Evolutionary conservation across 108 stramenopile species (phyloP), one percentile per base, ranked within the genome.

Genomic region (Parmales sp.): DNA sequence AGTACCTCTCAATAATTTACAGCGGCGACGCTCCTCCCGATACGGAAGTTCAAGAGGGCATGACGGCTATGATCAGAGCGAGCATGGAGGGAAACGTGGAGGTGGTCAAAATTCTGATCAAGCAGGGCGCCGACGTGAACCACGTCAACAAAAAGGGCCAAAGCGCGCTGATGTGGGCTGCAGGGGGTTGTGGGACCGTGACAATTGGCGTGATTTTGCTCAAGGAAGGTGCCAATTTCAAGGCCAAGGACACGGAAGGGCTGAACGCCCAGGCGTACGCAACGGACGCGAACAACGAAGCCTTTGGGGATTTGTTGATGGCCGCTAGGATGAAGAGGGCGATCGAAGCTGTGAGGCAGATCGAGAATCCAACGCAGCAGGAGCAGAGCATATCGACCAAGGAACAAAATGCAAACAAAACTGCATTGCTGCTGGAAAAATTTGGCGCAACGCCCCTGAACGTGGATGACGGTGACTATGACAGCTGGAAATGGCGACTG

Each of bases 381-480:
- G 54, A 60, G 26, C 31, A 18, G n/a, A 3, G 13, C 29, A 34
- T 34, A 11, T 28, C 26, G 4, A 34, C 20, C n/a, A 23, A 34
- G 54, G 54, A 28, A 16, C 31, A 60, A 34, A 34, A 34, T 9
- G 16, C 29, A 34, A 3, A 34, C 6, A 11, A 16, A 16, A 28
- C 29, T 16, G 54, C 29, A 34, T 34, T 34, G 11, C 54, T 60
- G n/a, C 13, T 60, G 29, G 31, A 34, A 0, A 60, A 60, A 34
- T 60, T 34, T 34, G 54, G 54, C 29, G 54, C 54, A 3, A 60
- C 54, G 3, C 54, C 54, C 5, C 31, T 60, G 26, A 16, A 16
- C 29, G 54, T 20, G 31, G 54, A 60, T 34, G 54, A 60, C 54
- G 54, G 54, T 4, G 54, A 60, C 26, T 34, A 60, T 20, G 54